These are phyloP conservation scores for Leptosphaerulina australis DNA, from an alignment of 2,329 filamentous ascomycete genomes.

Conservation along the genomic window DNA sequence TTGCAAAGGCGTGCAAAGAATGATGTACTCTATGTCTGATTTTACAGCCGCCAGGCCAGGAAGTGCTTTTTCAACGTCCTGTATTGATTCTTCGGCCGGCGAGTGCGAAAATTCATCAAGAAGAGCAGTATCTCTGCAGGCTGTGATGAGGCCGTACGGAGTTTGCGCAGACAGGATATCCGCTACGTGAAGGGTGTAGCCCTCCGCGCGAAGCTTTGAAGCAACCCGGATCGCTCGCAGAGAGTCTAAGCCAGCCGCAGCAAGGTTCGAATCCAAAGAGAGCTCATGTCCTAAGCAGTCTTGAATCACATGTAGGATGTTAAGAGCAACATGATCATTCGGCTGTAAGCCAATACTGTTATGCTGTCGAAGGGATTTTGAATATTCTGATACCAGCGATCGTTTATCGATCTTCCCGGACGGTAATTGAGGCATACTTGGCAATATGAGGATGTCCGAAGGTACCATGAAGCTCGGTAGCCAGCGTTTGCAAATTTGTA, in stretches of 20 bases:
- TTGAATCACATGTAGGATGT: conserved; percentile 53
- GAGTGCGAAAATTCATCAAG: neutral
- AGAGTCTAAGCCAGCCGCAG: conserved; percentile 69
- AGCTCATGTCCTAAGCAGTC: conserved; percentile 51
- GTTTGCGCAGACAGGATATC: conserved; percentile 66
- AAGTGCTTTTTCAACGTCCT: neutral
- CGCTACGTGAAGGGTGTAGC: conserved; percentile 62
- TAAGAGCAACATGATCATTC: conserved; percentile 18
- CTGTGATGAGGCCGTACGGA: conserved; percentile 40
- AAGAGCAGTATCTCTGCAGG: conserved; percentile 21
- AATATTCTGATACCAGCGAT: conserved; percentile 63
- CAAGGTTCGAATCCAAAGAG: conserved; percentile 53
- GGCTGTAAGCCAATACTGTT: conserved; percentile 13
- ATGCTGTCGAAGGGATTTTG: conserved; percentile 30
- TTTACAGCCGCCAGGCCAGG: neutral
- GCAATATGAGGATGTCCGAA: conserved; percentile 68
- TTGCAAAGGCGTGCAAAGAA: conserved; percentile 75
- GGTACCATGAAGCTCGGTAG: conserved; percentile 85
- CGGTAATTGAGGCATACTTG: conserved; percentile 72
- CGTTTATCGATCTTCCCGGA: conserved; percentile 85
- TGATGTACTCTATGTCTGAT: conserved; percentile 43
- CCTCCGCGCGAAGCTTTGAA: conserved; percentile 64
- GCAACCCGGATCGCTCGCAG: conserved; percentile 67
- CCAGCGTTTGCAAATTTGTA: conserved; percentile 71
- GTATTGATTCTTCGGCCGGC: neutral